Conservation (phyloP, 1,139 yeast species). For the Magnusiomyces clavatus region DNA sequence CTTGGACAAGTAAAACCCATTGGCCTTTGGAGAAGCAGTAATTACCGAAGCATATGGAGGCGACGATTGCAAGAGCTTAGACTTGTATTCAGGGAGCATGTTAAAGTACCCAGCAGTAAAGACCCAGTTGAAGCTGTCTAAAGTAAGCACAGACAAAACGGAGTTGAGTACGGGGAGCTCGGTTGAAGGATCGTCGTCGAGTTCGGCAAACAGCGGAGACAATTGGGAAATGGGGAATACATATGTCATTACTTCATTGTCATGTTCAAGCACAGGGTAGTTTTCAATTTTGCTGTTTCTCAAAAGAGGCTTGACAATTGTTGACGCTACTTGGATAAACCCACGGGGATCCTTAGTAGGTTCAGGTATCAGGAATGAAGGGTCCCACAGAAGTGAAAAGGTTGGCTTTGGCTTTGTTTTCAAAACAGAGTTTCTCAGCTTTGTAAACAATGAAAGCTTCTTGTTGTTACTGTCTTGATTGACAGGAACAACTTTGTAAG, state of each 20-base stretch:
- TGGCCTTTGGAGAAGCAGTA: conserved; percentile 85
- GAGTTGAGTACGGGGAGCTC: conserved; percentile 67
- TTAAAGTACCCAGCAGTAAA: conserved; percentile 97
- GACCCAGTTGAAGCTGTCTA: conserved; percentile 62
- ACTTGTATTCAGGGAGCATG: conserved; percentile 68
- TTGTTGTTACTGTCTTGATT: background rate
- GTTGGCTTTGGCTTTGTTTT: conserved; percentile 12
- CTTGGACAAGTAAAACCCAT: conserved; percentile 79
- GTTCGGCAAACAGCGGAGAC: conserved; percentile 53
- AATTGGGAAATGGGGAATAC: conserved; percentile 92
- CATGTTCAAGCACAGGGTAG: conserved; percentile 1
- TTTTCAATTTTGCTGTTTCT: conserved; percentile 12
- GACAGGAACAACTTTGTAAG: conserved; percentile 51
- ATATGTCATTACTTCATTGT: conserved; percentile 44
- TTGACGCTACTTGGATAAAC: conserved; percentile 54
- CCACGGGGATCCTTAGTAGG: conserved; percentile 54
- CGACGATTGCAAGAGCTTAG: conserved; percentile 49
- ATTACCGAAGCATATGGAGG: conserved; percentile 58
- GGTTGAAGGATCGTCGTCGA: conserved; percentile 50
- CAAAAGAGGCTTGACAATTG: conserved; percentile 49
- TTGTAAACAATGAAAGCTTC: background rate
- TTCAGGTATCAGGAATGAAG: conserved; percentile 57
- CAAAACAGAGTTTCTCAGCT: conserved; percentile 6
- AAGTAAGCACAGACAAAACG: conserved; percentile 48
- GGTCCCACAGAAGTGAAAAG: conserved; percentile 68